A percentile compares a stretch with the other conserved stretches of the same genome.
Conservation (phyloP, 2,329 filamentous ascomycete species). For the Amylocarpus encephaloides region DNA sequence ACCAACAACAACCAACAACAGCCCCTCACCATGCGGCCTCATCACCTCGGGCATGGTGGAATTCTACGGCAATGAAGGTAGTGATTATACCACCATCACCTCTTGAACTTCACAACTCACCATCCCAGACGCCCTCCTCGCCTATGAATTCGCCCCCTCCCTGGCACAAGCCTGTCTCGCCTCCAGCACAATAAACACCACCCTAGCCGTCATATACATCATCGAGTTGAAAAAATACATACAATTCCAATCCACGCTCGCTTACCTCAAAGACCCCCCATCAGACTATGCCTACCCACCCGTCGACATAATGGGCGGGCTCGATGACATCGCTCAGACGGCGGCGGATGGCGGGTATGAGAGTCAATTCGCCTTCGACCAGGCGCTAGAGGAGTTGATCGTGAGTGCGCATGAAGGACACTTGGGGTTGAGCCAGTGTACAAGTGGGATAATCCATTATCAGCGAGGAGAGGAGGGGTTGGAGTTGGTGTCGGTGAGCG, state of each 20-base stretch:
- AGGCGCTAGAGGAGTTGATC: background rate
- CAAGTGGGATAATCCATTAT: background rate
- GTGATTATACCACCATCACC: background rate
- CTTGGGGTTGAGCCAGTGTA: background rate
- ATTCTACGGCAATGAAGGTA: background rate
- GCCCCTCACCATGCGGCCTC: background rate
- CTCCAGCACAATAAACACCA: constrained; percentile 6
- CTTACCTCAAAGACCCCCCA: constrained; percentile 12
- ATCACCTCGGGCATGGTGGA: background rate
- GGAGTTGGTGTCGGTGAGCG: constrained; percentile 2
- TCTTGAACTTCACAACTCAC: background rate
- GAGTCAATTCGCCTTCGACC: constrained; percentile 9
- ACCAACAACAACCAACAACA: too few species aligned
- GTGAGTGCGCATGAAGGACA: constrained; percentile 8
- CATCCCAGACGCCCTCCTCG: background rate
- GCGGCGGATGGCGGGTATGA: background rate
- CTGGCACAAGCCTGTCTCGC: constrained; percentile 7
- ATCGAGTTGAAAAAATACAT: constrained; percentile 7
- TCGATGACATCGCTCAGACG: constrained; percentile 2
- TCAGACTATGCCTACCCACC: constrained; percentile 6
- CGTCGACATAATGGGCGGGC: constrained; percentile 10
- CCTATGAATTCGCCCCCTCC: background rate
- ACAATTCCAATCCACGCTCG: constrained; percentile 8
- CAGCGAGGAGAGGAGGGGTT: background rate
- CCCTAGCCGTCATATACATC: constrained; percentile 1